Percentiles rank a stretch among this genome's conserved stretches.
Conservation (phyloP, 768 basidiomycete genomes). For the Lentinus brumalis region DNA sequence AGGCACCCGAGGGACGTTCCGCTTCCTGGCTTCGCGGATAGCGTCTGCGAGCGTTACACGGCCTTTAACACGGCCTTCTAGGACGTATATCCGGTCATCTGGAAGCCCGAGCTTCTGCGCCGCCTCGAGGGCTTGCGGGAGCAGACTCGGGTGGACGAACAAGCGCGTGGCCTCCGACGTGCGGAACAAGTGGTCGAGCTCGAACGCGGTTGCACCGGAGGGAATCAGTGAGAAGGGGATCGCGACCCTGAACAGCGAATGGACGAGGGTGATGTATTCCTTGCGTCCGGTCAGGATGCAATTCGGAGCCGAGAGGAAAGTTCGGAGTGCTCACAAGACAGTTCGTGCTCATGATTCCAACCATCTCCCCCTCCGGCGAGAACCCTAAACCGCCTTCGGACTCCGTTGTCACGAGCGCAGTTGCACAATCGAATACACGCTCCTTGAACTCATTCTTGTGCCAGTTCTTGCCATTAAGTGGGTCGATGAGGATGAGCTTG, state of each 20-base stretch:
- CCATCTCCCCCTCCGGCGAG: conserved; percentile 51
- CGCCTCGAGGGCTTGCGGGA: conserved; percentile 43
- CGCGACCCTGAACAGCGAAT: conserved; percentile 49
- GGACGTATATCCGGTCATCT: conserved; percentile 48
- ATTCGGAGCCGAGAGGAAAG: neutral
- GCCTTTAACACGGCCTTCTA: conserved; percentile 46
- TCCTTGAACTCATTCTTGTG: conserved; percentile 52
- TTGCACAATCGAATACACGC: conserved; percentile 55
- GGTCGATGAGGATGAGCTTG: conserved; percentile 58
- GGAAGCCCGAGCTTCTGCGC: conserved; percentile 37
- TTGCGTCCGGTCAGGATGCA: neutral
- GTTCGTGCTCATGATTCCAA: conserved; percentile 74
- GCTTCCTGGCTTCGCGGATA: conserved; percentile 40
- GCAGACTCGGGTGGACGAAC: conserved; percentile 52
- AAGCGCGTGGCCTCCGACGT: conserved; percentile 51
- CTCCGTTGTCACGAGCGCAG: conserved; percentile 46
- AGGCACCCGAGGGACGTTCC: conserved; percentile 41
- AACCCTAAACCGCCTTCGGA: conserved; percentile 60
- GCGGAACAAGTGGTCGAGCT: conserved; percentile 52
- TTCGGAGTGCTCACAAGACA: conserved; percentile 49
- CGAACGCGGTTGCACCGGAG: conserved; percentile 55
- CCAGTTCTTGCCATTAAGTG: conserved; percentile 47
- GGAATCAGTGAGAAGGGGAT: conserved; percentile 58
- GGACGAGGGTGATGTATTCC: conserved; percentile 58
- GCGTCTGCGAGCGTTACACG: conserved; percentile 47